These are phyloP conservation scores for Acanthamoeba lenticulata DNA, from an alignment of 208 protist species.

Conservation along the genomic window DNA sequence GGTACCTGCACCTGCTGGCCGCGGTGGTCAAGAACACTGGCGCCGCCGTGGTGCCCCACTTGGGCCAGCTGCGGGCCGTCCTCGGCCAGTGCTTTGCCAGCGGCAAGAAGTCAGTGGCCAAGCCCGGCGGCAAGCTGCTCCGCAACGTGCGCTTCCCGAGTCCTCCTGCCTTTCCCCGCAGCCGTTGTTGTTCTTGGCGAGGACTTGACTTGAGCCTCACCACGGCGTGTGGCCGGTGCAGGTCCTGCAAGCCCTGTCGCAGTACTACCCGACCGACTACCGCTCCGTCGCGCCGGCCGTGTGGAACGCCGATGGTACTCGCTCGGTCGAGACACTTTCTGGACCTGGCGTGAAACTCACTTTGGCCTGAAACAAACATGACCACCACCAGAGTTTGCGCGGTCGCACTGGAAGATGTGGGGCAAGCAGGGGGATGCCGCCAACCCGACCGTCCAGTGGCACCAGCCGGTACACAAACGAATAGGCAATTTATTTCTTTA, in stretches of 20 bases:
- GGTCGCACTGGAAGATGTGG: conserved; percentile 18
- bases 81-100: neutral
- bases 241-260: neutral
- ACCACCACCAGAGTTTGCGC: neutral
- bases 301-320: neutral
- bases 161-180: neutral
- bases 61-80: neutral
- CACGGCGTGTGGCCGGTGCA: no score
- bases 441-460: neutral
- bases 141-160: neutral
- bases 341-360: no score
- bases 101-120: neutral
- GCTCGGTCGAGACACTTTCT: no score
- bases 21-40: neutral
- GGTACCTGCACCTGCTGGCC: conserved; percentile 32
- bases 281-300: neutral
- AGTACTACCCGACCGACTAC: conserved; percentile 45
- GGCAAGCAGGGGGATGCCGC: neutral
- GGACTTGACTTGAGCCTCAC: no score
- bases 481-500: neutral
- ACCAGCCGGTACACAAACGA: neutral
- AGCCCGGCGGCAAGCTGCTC: neutral
- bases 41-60: neutral
- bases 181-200: neutral
- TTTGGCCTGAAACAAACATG: no score